Conservation (phyloP, 176 grass and related monocot species). For the Rhynchospora tenuis region DNA sequence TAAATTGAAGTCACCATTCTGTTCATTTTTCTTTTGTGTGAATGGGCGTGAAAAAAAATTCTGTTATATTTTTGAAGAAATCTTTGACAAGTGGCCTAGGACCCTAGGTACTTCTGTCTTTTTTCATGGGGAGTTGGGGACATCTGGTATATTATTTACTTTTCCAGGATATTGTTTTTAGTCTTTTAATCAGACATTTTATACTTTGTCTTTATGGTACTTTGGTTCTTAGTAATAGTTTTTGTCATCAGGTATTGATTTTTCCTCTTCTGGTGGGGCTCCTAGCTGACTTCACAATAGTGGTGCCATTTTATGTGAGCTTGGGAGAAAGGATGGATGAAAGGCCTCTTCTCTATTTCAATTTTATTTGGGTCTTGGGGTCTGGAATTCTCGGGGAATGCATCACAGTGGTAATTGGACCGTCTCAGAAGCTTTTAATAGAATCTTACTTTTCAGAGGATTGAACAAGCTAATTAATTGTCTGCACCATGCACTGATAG, state of each 20-base stretch:
- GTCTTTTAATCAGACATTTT: conserved; percentile 41
- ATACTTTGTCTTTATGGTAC: background rate
- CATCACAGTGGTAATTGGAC: conserved; percentile 41
- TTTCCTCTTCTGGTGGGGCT: conserved; percentile 43
- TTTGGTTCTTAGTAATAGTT: conserved; percentile 18
- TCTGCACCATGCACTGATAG: background rate
- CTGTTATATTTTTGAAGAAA: background rate
- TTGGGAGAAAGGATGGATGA: background rate
- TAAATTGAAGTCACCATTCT: background rate
- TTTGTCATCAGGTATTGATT: conserved; percentile 31
- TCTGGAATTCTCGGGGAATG: conserved; percentile 33
- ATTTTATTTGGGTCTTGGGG: conserved; percentile 40
- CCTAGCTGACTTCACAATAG: conserved; percentile 38
- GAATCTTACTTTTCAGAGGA: conserved; percentile 8
- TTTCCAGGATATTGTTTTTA: conserved; percentile 33
- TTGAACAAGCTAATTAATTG: background rate
- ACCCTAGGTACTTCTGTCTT: background rate
- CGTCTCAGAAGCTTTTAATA: background rate
- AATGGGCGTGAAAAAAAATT: background rate
- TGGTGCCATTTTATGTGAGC: conserved; percentile 27
- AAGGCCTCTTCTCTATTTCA: conserved; percentile 29
- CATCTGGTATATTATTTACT: background rate
- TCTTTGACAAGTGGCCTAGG: background rate
- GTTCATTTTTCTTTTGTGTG: background rate
- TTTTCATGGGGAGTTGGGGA: background rate